These are phyloP conservation scores for Paramecium sonneborni DNA, from an alignment of 73 alveolate species.

Conservation along the genomic window DNA sequence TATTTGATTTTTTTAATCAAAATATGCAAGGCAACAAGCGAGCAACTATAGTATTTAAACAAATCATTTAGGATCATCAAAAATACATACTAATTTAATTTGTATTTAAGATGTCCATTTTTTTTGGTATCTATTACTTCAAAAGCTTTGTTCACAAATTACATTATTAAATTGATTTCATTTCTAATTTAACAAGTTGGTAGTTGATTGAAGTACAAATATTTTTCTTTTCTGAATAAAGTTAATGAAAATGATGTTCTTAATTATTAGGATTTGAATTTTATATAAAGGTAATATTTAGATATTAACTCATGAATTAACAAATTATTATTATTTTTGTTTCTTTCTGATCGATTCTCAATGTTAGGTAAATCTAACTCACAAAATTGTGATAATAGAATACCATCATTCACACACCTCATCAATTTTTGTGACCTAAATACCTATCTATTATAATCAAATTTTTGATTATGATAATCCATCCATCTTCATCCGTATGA, in stretches of 20 bases:
- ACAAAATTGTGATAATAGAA: neutral
- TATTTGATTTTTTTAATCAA: neutral
- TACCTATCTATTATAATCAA: constrained; percentile 41
- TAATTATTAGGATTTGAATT: neutral
- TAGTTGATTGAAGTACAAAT: neutral
- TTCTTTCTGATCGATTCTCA: neutral
- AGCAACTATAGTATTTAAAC: neutral
- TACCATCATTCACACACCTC: constrained; percentile 24
- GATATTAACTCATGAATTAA: neutral
- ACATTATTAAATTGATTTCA: neutral
- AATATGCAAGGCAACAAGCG: neutral
- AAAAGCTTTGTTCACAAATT: constrained; percentile 21
- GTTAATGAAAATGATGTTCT: neutral
- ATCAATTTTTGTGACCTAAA: neutral
- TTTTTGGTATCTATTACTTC: neutral
- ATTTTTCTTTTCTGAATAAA: neutral
- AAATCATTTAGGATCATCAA: neutral
- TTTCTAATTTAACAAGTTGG: neutral
- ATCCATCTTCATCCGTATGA: neutral
- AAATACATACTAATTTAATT: neutral
- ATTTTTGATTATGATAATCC: constrained; percentile 36
- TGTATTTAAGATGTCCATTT: constrained; percentile 5
- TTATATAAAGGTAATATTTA: neutral
- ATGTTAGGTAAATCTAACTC: constrained; percentile 28
- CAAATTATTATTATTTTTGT: neutral